Conservation (phyloP, 2,329 filamentous ascomycete species). For the Hypoxylon sp. region DNA sequence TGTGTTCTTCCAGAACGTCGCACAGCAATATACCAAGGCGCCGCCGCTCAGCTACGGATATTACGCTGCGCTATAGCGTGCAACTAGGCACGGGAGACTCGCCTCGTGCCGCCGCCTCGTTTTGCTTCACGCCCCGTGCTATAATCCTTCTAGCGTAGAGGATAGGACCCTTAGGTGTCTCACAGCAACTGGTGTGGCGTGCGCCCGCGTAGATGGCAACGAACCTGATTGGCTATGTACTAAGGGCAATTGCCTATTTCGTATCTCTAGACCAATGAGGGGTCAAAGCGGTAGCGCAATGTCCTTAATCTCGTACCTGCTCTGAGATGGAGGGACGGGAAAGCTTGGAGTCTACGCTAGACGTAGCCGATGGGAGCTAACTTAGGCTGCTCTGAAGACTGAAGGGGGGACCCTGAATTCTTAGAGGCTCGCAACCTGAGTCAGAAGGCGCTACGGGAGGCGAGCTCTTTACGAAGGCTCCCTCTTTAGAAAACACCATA, state of each 20-base stretch:
- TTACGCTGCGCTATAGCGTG: conserved; percentile 20
- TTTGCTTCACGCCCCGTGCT: conserved; percentile 16
- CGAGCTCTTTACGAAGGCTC: background rate
- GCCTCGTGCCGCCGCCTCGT: conserved; percentile 23
- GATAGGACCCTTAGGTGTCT: conserved; percentile 16
- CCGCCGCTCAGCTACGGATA: conserved; percentile 15
- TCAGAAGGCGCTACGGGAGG: background rate
- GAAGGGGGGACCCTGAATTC: conserved; percentile 12
- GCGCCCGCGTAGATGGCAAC: conserved; percentile 21
- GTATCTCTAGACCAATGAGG: conserved; percentile 3
- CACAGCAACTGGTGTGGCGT: conserved; percentile 23
- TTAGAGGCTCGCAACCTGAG: background rate
- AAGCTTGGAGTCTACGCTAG: conserved; percentile 8
- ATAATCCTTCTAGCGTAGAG: conserved; percentile 9
- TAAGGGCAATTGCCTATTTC: conserved; percentile 13
- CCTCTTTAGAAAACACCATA: background rate
- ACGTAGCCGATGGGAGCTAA: conserved; percentile 13
- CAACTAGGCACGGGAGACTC: conserved; percentile 29
- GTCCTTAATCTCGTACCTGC: conserved; percentile 9
- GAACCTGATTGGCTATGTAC: conserved; percentile 26
- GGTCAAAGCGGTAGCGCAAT: conserved; percentile 11
- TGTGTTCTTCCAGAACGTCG: background rate
- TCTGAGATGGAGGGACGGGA: conserved; percentile 18
- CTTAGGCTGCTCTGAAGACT: conserved; percentile 1
- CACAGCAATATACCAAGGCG: background rate